Evolutionary conservation across 169 alveolate genomes (phyloP).

Genomic region (Eimeria maxima): DNA sequence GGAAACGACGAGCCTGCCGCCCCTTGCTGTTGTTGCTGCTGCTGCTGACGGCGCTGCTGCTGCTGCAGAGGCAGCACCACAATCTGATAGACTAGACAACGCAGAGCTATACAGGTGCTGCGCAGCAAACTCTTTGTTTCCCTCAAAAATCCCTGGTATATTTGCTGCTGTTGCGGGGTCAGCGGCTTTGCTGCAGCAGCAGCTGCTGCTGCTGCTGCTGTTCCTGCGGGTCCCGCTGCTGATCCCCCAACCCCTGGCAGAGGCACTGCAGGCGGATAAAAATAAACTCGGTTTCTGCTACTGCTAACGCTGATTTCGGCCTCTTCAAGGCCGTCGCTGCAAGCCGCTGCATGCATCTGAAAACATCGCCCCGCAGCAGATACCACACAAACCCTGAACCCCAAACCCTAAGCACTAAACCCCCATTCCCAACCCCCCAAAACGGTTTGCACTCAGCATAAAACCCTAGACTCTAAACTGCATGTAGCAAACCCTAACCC

Average conservation of each 20-base stretch:
- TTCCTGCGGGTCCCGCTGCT: conserved; percentile 45
- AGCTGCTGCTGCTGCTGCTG: conserved; percentile 63
- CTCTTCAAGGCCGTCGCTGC: conserved; percentile 45
- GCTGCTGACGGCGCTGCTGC: conserved; percentile 57
- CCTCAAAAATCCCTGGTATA: conserved; percentile 44
- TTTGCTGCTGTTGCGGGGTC: conserved; percentile 69
- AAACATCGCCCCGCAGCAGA: not conserved
- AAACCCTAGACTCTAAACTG: not conserved
- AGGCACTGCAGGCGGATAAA: conserved; percentile 25
- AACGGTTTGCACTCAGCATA: not conserved
- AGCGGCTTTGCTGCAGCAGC: conserved; percentile 50
- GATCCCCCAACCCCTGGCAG: not conserved
- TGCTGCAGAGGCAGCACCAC: conserved; percentile 83
- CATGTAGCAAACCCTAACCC: not conserved
- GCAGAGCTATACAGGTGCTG: conserved; percentile 72
- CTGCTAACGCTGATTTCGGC: conserved; percentile 1
- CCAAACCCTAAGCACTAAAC: not conserved
- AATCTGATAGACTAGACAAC: conserved; percentile 60
- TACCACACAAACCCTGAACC: not conserved
- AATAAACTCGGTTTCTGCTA: not conserved
- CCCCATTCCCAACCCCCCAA: not conserved
- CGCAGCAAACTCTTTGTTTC: conserved; percentile 56
- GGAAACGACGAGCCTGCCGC: conserved; percentile 27
- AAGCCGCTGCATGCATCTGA: conserved; percentile 66
- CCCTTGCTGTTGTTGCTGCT: not conserved